These are phyloP conservation scores for Dillenia turbinata DNA, from an alignment of 164 flowering plant species.

Conservation along the genomic window DNA sequence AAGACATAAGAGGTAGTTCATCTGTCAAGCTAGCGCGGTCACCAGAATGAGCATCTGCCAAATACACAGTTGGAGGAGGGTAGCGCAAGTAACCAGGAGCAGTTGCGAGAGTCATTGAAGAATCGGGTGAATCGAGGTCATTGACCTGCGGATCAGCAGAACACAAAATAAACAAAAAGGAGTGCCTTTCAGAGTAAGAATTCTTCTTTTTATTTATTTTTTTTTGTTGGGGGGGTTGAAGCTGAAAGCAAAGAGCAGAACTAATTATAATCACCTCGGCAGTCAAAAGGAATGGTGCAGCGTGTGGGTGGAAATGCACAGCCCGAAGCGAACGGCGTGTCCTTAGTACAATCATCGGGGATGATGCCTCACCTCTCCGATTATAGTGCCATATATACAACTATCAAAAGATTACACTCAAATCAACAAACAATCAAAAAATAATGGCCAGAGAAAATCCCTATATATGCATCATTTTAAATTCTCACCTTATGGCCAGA, in stretches of 20 bases:
- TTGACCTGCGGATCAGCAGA: slow-evolving; percentile 55
- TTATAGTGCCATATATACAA: slow-evolving; percentile 91
- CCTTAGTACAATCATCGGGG: slow-evolving; percentile 67
- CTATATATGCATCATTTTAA: neutral
- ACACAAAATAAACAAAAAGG: neutral
- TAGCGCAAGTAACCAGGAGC: slow-evolving; percentile 71
- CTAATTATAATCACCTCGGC: slow-evolving; percentile 58
- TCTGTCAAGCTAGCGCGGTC: slow-evolving; percentile 34
- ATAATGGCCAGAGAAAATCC: no score
- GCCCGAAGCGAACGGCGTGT: slow-evolving; percentile 96
- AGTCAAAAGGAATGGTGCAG: slow-evolving; percentile 83
- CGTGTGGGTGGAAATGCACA: slow-evolving; percentile 96
- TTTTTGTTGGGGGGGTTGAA: no score
- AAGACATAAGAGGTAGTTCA: slow-evolving; percentile 47
- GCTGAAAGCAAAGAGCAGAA: no score
- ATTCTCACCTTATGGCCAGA: slow-evolving; percentile 91
- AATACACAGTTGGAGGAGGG: slow-evolving; percentile 81
- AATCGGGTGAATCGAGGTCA: slow-evolving; percentile 86
- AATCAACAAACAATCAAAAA: no score
- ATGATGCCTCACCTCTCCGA: slow-evolving; percentile 49
- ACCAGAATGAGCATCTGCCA: slow-evolving; percentile 59
- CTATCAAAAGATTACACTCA: slow-evolving; percentile 24
- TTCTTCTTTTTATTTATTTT: no score
- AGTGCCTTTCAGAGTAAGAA: slow-evolving; percentile 3
- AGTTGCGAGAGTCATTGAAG: slow-evolving; percentile 81